Conservation (phyloP, 139 green algal species). For the Micromonas commoda region DNA sequence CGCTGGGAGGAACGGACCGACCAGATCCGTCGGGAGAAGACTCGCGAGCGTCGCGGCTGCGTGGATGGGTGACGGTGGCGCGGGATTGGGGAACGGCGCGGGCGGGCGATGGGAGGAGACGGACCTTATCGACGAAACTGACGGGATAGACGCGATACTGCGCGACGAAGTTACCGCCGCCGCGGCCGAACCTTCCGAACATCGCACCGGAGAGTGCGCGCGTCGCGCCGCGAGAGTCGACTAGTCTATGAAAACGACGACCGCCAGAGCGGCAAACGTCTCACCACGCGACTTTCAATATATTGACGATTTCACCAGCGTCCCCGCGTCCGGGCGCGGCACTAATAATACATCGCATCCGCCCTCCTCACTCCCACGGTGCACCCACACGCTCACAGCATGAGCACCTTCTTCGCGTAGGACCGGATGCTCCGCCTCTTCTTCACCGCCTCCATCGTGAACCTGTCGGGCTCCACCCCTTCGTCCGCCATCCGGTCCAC, state of each 20-base stretch:
- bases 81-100: slow-evolving; percentile 11
- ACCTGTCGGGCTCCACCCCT: background rate
- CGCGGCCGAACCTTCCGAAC: slow-evolving; percentile 24
- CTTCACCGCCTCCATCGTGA: slow-evolving; percentile 8
- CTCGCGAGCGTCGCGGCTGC: slow-evolving; percentile 31
- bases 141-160: slow-evolving; percentile 87
- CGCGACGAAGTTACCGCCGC: slow-evolving; percentile 58
- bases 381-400: background rate
- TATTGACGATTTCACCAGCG: too few relatives aligned
- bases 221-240: too few relatives aligned
- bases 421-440: slow-evolving; percentile 14
- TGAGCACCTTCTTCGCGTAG: slow-evolving; percentile 15
- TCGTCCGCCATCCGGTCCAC: slow-evolving; percentile 20
- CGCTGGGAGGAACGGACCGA: too few relatives aligned
- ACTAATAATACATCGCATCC: too few relatives aligned
- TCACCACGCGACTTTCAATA: too few relatives aligned
- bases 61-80: background rate
- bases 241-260: too few relatives aligned
- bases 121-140: slow-evolving; percentile 89
- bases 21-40: too few relatives aligned
- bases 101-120: slow-evolving; percentile 8
- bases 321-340: too few relatives aligned
- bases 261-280: too few relatives aligned
- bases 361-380: too few relatives aligned
- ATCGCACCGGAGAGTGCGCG: slow-evolving; percentile 16